Evolutionary conservation across 1,284 basidiomycete genomes (phyloP), one percentile per base, ranked within the genome.

Genomic region (Cystobasidium slooffiae): DNA sequence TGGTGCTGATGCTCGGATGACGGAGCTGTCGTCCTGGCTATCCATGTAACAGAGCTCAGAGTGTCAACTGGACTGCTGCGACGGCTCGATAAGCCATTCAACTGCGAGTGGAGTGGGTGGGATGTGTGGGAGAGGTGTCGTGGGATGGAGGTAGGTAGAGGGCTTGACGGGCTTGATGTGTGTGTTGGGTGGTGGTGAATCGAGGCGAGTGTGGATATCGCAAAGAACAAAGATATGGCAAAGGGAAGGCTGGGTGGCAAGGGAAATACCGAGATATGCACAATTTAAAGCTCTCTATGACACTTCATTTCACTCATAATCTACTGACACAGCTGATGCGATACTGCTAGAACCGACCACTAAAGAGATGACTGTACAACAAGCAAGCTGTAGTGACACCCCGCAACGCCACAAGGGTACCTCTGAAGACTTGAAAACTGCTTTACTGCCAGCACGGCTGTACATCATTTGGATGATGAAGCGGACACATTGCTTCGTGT

Each of bases 41-140:
- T 47, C 64, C 64, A 66, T 66, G 51, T 51, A 56, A 66, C 64
- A 66, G 64, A 16, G 61, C 20, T 47, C 61, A 43, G 64, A 63
- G n/a, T 37, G 43, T 63, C 61, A 63, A 62, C 44, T 62, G 55
- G 24, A 12, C 6, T 22, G 52, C 14, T 14, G 52, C 24, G 52
- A 31, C 31, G 31, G 5, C 31, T 31, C 52, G 52, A 18, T 58
- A 37, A 22, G 55, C 55, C 55, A 58, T 58, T 59, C 56, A 59
- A 49, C 46, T 14, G 43, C 61, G 44, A 20, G 8, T 0, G 46
- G 24, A 49, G 5, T 14, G 14, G 61, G 59, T 16, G 3, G 9
- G 16, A 44, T 10, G 39, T 47, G 18, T 14, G 22, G 37, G 12
- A 14, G n/a, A 8, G 61, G 44, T 43, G 31, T 63, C n/a, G 5